Evolutionary conservation across 805 yeast genomes (phyloP).

Genomic region (Candida nitratophila): DNA sequence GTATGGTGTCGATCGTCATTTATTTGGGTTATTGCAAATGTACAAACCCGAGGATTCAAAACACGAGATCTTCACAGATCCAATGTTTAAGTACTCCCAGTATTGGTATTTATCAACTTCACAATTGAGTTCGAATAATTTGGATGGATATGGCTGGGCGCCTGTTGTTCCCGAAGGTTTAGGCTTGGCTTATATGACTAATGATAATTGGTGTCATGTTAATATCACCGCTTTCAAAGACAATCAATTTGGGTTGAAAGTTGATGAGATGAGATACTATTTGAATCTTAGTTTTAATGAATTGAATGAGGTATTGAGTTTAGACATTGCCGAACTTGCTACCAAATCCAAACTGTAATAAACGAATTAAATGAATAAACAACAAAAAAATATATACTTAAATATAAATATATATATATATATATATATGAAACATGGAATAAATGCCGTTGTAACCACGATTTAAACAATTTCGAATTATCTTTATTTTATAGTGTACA

Average conservation of each 20-base stretch:
- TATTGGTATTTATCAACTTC: conserved; percentile 88
- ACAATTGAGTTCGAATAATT: conserved; percentile 76
- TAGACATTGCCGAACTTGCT: conserved; percentile 8
- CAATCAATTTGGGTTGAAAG: conserved; percentile 46
- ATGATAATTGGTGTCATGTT: conserved; percentile 76
- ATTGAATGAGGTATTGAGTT: conserved; percentile 53
- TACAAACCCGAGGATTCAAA: conserved; percentile 47
- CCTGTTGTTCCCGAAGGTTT: conserved; percentile 92
- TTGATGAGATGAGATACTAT: conserved; percentile 56
- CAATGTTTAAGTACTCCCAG: conserved; percentile 65
- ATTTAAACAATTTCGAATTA: too few relatives aligned
- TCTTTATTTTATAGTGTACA: too few relatives aligned
- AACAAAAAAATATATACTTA: too few relatives aligned
- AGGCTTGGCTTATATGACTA: conserved; percentile 91
- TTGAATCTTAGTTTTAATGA: conserved; percentile 77
- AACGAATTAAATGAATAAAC: not conserved
- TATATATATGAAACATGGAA: too few relatives aligned
- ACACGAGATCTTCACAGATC: conserved; percentile 69
- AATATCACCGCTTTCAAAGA: conserved; percentile 73
- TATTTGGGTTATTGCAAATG: conserved; percentile 80
- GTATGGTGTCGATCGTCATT: conserved; percentile 87
- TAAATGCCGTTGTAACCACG: too few relatives aligned
- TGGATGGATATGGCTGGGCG: conserved; percentile 93
- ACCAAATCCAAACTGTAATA: conserved; percentile 20
- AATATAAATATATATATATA: too few relatives aligned